Evolutionary conservation across 2,329 filamentous ascomycete genomes (phyloP).

Genomic region (Fusarium buxicola): DNA sequence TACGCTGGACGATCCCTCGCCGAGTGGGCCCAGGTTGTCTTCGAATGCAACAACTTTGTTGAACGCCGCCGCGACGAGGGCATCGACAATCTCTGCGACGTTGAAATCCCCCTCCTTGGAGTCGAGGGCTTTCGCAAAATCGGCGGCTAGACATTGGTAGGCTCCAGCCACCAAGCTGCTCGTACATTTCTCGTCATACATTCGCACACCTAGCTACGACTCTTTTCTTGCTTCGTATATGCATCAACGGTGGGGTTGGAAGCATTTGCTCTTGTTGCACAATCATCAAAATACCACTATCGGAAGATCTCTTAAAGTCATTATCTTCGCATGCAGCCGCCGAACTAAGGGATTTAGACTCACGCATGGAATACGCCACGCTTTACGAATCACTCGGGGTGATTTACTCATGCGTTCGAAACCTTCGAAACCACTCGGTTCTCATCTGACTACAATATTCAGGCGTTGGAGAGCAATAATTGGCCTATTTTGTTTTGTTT

Average conservation of each 20-base stretch:
- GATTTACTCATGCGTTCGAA: constrained; percentile 32
- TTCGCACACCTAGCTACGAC: constrained; percentile 4
- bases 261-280: constrained; percentile 35
- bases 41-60: constrained; percentile 84
- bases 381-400: constrained; percentile 24
- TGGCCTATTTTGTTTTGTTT: constrained; percentile 24
- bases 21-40: constrained; percentile 80
- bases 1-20: constrained; percentile 80
- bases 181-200: constrained; percentile 9
- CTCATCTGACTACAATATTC: constrained; percentile 25
- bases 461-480: constrained; percentile 39
- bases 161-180: constrained; percentile 5
- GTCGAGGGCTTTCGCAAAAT: constrained; percentile 57
- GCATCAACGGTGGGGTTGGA: constrained; percentile 19
- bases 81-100: constrained; percentile 71
- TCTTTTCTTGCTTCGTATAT: constrained; percentile 14
- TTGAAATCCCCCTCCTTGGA: constrained; percentile 66
- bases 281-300: constrained; percentile 29
- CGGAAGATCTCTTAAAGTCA: constrained; percentile 20
- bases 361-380: constrained; percentile 18
- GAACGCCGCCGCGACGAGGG: constrained; percentile 81
- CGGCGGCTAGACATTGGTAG: constrained; percentile 42
- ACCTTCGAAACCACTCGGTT: constrained; percentile 27
- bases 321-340: constrained; percentile 25
- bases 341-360: constrained; percentile 10